A percentile compares a stretch with the other conserved stretches of the same genome.
phyloP scores from a whole-genome alignment of 2,329 filamentous ascomycete species.

The Parasarocladium wereldwijsianum region DNA sequence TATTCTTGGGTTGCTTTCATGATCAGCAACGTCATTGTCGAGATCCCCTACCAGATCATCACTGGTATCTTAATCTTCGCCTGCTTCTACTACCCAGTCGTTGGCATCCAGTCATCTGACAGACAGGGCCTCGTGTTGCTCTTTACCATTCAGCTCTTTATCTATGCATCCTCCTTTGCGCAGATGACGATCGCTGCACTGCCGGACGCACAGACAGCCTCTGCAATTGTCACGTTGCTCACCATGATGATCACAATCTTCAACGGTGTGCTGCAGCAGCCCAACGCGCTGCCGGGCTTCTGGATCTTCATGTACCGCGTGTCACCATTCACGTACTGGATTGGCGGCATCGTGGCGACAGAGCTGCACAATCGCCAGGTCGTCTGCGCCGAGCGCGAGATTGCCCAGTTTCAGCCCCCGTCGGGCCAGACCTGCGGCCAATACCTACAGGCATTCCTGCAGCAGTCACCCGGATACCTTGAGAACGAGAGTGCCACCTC shows the following conservation, averaged over 20 bases:
- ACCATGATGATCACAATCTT: slow-evolving; percentile 46
- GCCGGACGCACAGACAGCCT: slow-evolving; percentile 53
- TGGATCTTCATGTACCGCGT: slow-evolving; percentile 65
- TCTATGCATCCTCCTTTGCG: slow-evolving; percentile 59
- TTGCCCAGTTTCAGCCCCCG: slow-evolving; percentile 50
- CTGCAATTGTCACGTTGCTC: slow-evolving; percentile 44
- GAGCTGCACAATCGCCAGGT: slow-evolving; percentile 42
- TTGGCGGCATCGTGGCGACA: slow-evolving; percentile 52
- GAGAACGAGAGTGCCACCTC: slow-evolving; percentile 41
- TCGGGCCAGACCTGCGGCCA: slow-evolving; percentile 43
- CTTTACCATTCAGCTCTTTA: slow-evolving; percentile 49
- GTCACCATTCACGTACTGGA: slow-evolving; percentile 54
- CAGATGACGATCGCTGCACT: slow-evolving; percentile 61
- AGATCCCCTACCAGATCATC: slow-evolving; percentile 56
- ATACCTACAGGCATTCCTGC: slow-evolving; percentile 46
- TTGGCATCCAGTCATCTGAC: slow-evolving; percentile 31
- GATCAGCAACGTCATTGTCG: slow-evolving; percentile 55
- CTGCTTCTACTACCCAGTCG: slow-evolving; percentile 53
- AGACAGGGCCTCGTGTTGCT: slow-evolving; percentile 52
- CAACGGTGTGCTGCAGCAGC: slow-evolving; percentile 48
- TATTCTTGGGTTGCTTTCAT: slow-evolving; percentile 68
- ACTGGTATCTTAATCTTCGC: slow-evolving; percentile 48
- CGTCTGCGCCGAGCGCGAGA: slow-evolving; percentile 38
- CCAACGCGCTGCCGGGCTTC: slow-evolving; percentile 47
- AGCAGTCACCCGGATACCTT: slow-evolving; percentile 38